Conservation (phyloP, 371 early-diverging fungal genomes). For the Apophysomyces trapeziformis region DNA sequence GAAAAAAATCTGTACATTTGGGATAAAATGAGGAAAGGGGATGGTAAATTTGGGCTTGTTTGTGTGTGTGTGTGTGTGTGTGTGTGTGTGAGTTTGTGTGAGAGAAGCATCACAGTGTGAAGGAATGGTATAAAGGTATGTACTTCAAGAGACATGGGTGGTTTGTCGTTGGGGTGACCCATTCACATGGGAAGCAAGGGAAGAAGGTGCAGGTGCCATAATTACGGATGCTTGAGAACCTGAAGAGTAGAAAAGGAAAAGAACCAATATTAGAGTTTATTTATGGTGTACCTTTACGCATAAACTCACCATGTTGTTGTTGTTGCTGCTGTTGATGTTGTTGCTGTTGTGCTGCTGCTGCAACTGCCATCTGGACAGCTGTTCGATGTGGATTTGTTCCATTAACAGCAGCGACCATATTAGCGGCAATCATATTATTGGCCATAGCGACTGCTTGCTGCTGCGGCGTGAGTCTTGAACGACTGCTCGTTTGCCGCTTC, state of each 20-base stretch:
- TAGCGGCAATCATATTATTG: slow-evolving; percentile 46
- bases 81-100: background rate
- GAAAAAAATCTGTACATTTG: background rate
- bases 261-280: too few species aligned
- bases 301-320: background rate
- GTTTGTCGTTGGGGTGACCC: slow-evolving; percentile 5
- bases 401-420: slow-evolving; percentile 47
- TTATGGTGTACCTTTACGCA: too few species aligned
- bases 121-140: background rate
- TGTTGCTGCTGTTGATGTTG: background rate
- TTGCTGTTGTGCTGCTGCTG: slow-evolving; percentile 36
- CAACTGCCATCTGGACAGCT: slow-evolving; percentile 42
- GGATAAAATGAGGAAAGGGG: background rate
- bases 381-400: slow-evolving; percentile 31
- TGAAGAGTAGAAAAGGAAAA: background rate
- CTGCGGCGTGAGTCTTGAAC: slow-evolving; percentile 41
- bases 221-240: background rate
- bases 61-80: background rate
- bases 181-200: slow-evolving; percentile 3
- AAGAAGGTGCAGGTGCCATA: background rate
- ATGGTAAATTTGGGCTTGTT: background rate
- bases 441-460: slow-evolving; percentile 49
- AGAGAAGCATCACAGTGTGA: background rate
- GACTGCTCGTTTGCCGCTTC: slow-evolving; percentile 23
- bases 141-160: background rate